Percentiles rank a stretch among this genome's conserved stretches.
phyloP scores from a whole-genome alignment of 2,329 filamentous ascomycete genomes.

The Cladobotryum mycophilum region DNA sequence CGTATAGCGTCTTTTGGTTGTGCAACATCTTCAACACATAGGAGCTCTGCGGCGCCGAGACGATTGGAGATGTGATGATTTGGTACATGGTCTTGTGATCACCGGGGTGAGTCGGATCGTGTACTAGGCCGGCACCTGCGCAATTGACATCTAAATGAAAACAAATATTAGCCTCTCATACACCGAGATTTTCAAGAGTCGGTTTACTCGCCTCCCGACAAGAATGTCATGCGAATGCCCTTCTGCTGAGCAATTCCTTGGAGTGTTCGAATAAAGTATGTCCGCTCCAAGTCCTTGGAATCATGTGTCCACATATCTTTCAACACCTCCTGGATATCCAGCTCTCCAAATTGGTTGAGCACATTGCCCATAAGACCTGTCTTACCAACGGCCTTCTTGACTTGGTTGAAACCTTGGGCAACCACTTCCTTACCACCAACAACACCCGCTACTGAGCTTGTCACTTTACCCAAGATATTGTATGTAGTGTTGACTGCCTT shows the following conservation, averaged over 20 bases:
- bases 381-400: conserved; percentile 96
- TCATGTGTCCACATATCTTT: conserved; percentile 98
- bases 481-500: conserved; percentile 95
- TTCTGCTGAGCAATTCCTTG: conserved; percentile 95
- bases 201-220: conserved; percentile 67
- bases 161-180: background rate
- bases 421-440: conserved; percentile 93
- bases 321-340: conserved; percentile 89
- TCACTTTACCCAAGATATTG: conserved; percentile 91
- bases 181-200: background rate
- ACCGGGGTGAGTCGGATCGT: conserved; percentile 83
- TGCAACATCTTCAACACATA: conserved; percentile 95
- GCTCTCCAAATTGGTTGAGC: conserved; percentile 90
- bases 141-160: conserved; percentile 64
- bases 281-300: conserved; percentile 92
- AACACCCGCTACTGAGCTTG: conserved; percentile 88
- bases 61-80: conserved; percentile 85
- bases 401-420: conserved; percentile 83
- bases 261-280: conserved; percentile 90
- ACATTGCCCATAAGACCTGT: conserved; percentile 92
- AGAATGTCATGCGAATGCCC: conserved; percentile 91
- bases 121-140: conserved; percentile 85
- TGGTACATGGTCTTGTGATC: conserved; percentile 99
- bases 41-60: conserved; percentile 75
- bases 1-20: conserved; percentile 85